Percentiles rank a stretch among this genome's conserved stretches.
phyloP scores from a whole-genome alignment of 768 basidiomycete species.

The Leucogyrophana mollusca region DNA sequence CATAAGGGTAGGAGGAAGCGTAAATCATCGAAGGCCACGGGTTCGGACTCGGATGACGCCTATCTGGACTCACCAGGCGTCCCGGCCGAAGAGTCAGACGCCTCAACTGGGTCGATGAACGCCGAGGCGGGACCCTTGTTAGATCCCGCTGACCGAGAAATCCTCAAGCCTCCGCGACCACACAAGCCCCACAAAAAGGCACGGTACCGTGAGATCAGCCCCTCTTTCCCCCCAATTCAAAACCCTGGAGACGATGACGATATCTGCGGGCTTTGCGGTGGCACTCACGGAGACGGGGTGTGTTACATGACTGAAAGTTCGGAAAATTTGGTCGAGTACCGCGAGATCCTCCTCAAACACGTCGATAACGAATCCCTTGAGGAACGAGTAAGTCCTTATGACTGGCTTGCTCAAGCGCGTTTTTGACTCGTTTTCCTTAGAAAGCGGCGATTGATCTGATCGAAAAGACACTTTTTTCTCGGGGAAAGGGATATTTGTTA shows the following conservation, averaged over 20 bases:
- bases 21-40: slow-evolving; percentile 25
- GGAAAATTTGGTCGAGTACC: slow-evolving; percentile 66
- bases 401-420: slow-evolving; percentile 7
- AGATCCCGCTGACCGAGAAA: not conserved
- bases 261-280: slow-evolving; percentile 64
- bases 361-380: slow-evolving; percentile 67
- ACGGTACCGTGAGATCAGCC: not conserved
- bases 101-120: slow-evolving; percentile 23
- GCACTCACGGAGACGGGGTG: slow-evolving; percentile 42
- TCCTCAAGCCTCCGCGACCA: not conserved
- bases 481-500: slow-evolving; percentile 57
- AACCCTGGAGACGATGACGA: slow-evolving; percentile 10
- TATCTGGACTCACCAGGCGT: slow-evolving; percentile 27
- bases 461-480: slow-evolving; percentile 56
- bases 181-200: slow-evolving; percentile 7
- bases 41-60: slow-evolving; percentile 40
- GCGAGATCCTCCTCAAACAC: slow-evolving; percentile 62
- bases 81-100: slow-evolving; percentile 20
- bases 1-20: slow-evolving; percentile 33
- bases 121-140: slow-evolving; percentile 5
- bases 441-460: slow-evolving; percentile 66
- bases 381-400: slow-evolving; percentile 48
- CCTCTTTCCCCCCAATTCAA: slow-evolving; percentile 6
- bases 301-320: slow-evolving; percentile 69
- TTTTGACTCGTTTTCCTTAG: slow-evolving; percentile 34